Evolutionary conservation across 345 rosid species (phyloP).

Genomic region (Arabidopsis arenosa): DNA sequence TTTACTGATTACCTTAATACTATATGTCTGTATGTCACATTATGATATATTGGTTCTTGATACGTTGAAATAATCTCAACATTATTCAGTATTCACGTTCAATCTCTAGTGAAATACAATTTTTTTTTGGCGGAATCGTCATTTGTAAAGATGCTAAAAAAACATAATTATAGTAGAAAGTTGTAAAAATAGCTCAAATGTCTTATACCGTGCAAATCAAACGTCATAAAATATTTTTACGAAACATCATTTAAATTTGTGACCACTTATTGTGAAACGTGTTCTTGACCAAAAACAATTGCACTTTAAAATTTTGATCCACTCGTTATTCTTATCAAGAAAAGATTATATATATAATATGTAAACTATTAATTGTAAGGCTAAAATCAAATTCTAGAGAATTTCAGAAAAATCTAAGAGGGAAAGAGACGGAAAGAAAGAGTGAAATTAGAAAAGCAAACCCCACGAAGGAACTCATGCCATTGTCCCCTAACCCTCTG

Average conservation of each 20-base stretch:
- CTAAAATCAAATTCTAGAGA: constrained; percentile 27
- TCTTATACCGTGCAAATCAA: background rate
- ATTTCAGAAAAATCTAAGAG: constrained; percentile 26
- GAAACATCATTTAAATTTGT: background rate
- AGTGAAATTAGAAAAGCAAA: constrained; percentile 9
- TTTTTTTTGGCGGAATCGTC: no score
- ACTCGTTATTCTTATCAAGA: no score
- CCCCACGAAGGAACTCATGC: constrained; percentile 37
- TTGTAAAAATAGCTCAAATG: constrained; percentile 15
- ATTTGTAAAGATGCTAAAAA: no score
- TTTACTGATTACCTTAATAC: no score
- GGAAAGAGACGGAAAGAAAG: constrained; percentile 39
- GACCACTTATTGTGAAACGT: background rate
- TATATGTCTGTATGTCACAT: no score
- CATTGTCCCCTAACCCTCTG: constrained; percentile 34
- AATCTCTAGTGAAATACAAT: no score
- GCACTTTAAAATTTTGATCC: constrained; percentile 14
- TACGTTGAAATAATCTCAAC: no score
- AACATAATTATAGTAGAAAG: no score
- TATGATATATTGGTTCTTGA: no score
- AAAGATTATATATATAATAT: no score
- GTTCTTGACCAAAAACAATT: background rate
- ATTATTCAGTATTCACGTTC: no score
- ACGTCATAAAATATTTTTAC: background rate
- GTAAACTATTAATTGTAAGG: no score